A percentile compares a stretch with the other conserved stretches of the same genome.
These are phyloP conservation scores for Phytophthora cactorum DNA, from an alignment of 352 stramenopile species.

Conservation along the genomic window DNA sequence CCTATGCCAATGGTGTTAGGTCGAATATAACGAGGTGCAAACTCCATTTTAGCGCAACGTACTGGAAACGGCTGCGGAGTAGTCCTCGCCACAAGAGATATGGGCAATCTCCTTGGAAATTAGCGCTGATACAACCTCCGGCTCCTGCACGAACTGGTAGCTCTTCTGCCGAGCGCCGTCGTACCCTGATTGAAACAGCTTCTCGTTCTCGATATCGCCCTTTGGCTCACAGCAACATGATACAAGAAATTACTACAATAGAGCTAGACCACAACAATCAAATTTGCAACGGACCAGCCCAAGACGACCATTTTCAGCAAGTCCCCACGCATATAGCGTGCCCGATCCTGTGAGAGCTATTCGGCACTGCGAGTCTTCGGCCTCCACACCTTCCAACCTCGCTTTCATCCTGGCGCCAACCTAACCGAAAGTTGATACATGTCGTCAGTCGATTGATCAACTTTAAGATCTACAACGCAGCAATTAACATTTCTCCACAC, in stretches of 20 bases:
- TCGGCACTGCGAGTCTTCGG: conserved; percentile 52
- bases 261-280: not conserved
- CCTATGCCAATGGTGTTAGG: conserved; percentile 29
- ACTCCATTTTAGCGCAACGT: conserved; percentile 16
- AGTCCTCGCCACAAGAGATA: conserved; percentile 68
- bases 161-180: conserved; percentile 68
- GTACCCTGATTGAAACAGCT: conserved; percentile 69
- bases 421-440: conserved; percentile 19
- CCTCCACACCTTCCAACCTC: conserved; percentile 44
- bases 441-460: not conserved
- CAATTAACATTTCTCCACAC: conserved; percentile 19
- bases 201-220: conserved; percentile 75
- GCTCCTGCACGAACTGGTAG: conserved; percentile 63
- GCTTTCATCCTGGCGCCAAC: conserved; percentile 52
- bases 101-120: conserved; percentile 52
- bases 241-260: not conserved
- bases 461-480: not conserved
- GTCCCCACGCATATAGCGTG: conserved; percentile 74
- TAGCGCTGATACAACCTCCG: conserved; percentile 57
- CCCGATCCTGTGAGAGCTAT: conserved; percentile 51
- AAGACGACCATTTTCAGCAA: conserved; percentile 67
- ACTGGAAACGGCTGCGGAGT: conserved; percentile 72
- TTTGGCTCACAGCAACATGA: conserved; percentile 16
- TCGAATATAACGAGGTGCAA: not conserved
- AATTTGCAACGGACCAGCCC: conserved; percentile 49